Conservation (phyloP, 257 asterid genomes). For the Salvia rosmarinus region DNA sequence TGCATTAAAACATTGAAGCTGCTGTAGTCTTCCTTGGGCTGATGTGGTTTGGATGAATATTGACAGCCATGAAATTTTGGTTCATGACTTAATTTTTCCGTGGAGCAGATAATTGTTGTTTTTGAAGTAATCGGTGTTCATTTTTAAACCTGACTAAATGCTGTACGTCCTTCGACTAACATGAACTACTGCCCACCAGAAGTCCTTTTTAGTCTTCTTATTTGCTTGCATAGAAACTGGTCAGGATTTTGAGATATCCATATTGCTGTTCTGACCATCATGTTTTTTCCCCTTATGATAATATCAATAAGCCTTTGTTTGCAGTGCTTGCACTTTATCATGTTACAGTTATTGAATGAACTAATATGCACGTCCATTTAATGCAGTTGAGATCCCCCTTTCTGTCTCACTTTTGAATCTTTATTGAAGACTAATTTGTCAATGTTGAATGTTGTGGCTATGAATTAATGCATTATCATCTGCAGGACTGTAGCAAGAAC, state of each 20-base stretch:
- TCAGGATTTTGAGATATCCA: constrained; percentile 2
- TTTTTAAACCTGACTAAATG: not conserved
- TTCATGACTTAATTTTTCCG: not conserved
- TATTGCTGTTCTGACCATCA: not conserved
- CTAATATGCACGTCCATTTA: not conserved
- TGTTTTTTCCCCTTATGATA: not conserved
- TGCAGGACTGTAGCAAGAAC: constrained; percentile 76
- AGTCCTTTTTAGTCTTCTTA: not conserved
- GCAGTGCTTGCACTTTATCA: constrained; percentile 1
- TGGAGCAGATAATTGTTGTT: not conserved
- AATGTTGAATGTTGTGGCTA: not conserved
- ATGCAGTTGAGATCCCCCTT: not conserved
- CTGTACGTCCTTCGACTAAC: not conserved
- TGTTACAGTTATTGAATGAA: not conserved
- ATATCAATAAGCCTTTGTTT: not conserved
- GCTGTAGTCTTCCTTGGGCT: not conserved
- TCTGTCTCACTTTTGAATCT: not conserved
- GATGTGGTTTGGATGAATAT: constrained; percentile 11
- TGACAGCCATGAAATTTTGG: too few species aligned
- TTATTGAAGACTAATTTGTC: not conserved
- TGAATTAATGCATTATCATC: not conserved
- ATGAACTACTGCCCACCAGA: not conserved
- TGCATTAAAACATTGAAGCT: not conserved
- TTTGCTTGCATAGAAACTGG: not conserved
- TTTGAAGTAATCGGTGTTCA: constrained; percentile 3